Conservation (phyloP, 208 protist species). For the Herpetomonas tarakana region DNA sequence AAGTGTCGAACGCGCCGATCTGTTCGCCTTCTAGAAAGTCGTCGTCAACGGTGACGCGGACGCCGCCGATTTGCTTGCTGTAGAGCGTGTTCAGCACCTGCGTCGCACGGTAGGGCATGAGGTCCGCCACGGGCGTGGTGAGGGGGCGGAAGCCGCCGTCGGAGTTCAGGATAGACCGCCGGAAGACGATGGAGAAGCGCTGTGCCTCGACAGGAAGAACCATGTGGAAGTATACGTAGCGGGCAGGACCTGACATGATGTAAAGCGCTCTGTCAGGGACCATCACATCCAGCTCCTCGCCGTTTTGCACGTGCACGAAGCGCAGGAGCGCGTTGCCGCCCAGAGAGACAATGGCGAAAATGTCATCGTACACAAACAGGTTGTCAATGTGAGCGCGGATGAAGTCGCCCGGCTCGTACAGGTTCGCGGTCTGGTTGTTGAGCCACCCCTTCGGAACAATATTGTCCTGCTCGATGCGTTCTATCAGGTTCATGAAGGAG, state of each 20-base stretch:
- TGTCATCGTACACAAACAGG: constrained; percentile 90
- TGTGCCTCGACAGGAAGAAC: constrained; percentile 81
- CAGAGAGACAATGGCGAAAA: constrained; percentile 80
- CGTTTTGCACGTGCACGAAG: constrained; percentile 89
- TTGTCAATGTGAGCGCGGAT: constrained; percentile 90
- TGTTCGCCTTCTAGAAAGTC: constrained; percentile 69
- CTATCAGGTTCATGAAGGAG: constrained; percentile 67
- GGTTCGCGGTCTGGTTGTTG: constrained; percentile 88
- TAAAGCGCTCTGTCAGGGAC: constrained; percentile 82
- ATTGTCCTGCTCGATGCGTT: constrained; percentile 77
- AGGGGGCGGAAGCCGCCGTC: constrained; percentile 79
- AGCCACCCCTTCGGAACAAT: constrained; percentile 73
- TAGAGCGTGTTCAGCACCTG: constrained; percentile 86
- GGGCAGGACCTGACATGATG: constrained; percentile 81
- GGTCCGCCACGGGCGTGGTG: constrained; percentile 48
- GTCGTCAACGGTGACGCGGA: constrained; percentile 75
- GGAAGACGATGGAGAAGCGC: constrained; percentile 85
- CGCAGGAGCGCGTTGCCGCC: constrained; percentile 75
- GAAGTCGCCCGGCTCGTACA: constrained; percentile 88
- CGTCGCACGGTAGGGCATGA: constrained; percentile 83
- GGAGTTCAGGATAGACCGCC: constrained; percentile 85
- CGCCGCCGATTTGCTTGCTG: constrained; percentile 77
- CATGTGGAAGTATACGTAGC: constrained; percentile 92
- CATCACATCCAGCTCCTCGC: constrained; percentile 83
- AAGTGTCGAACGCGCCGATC: constrained; percentile 85